Evolutionary conservation across 2,329 filamentous ascomycete species (phyloP).

Genomic region (Paraphoma sp.): DNA sequence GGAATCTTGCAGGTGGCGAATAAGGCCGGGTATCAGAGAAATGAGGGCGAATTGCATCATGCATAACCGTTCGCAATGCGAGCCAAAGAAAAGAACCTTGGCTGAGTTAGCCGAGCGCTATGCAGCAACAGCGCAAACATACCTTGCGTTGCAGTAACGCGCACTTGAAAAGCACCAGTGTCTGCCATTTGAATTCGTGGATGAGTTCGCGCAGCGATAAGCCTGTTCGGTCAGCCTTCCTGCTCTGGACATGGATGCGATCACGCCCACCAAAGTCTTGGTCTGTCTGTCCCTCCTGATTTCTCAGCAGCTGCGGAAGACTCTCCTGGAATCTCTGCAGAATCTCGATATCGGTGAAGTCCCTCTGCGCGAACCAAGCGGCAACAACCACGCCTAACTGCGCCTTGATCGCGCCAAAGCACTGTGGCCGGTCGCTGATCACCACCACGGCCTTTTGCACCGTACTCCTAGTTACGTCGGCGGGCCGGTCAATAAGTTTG

Average conservation of each 20-base stretch:
- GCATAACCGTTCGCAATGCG: slow-evolving; percentile 93
- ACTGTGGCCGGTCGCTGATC: slow-evolving; percentile 87
- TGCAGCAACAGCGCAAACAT: slow-evolving; percentile 9
- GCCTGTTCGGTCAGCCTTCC: slow-evolving; percentile 46
- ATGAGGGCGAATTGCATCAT: slow-evolving; percentile 98
- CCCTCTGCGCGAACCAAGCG: slow-evolving; percentile 94
- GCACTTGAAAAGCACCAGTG: slow-evolving; percentile 91
- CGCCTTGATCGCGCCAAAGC: slow-evolving; percentile 89
- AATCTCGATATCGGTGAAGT: slow-evolving; percentile 92
- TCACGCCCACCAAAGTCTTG: slow-evolving; percentile 74
- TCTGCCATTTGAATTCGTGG: slow-evolving; percentile 94
- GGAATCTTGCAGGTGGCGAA: slow-evolving; percentile 91
- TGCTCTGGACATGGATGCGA: slow-evolving; percentile 47
- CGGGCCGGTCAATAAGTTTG: slow-evolving; percentile 75
- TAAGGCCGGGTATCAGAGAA: slow-evolving; percentile 90
- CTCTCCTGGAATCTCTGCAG: slow-evolving; percentile 90
- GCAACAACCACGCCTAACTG: slow-evolving; percentile 88
- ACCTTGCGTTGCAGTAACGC: slow-evolving; percentile 95
- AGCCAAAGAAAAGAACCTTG: slow-evolving; percentile 97
- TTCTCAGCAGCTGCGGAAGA: slow-evolving; percentile 64
- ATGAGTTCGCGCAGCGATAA: slow-evolving; percentile 87
- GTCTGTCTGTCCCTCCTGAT: slow-evolving; percentile 77
- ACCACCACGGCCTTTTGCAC: slow-evolving; percentile 98
- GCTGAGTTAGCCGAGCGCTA: slow-evolving; percentile 15
- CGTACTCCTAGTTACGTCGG: slow-evolving; percentile 94